phyloP scores from a whole-genome alignment of 2,329 filamentous ascomycete species.

The Aureobasidium leucospermi region DNA sequence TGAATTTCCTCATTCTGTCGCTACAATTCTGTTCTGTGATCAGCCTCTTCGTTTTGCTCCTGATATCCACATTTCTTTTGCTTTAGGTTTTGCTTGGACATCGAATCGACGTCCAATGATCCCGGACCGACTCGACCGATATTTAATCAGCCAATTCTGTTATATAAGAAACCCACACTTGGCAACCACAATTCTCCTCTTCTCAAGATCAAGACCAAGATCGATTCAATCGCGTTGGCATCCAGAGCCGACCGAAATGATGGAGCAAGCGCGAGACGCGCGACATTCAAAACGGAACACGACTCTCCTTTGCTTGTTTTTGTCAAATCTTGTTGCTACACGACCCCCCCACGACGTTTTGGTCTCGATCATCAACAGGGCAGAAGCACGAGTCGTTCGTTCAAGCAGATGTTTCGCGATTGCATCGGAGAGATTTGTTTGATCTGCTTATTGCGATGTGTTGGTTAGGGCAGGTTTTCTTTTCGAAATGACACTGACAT shows the following conservation, averaged over 20 bases:
- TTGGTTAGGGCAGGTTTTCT: neutral
- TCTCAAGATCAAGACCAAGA: neutral
- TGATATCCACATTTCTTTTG: neutral
- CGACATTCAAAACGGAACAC: neutral
- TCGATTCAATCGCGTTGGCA: neutral
- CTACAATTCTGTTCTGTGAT: too few species aligned
- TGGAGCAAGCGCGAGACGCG: neutral
- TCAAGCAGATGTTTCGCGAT: neutral
- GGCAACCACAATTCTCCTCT: neutral
- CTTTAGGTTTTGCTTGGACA: neutral
- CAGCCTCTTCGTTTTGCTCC: too few species aligned
- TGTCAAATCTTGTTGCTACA: neutral
- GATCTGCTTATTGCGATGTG: too few species aligned
- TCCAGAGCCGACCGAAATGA: neutral
- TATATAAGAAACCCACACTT: conserved; percentile 3
- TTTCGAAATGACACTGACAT: neutral
- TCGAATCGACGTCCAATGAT: neutral
- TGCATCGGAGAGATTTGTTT: neutral
- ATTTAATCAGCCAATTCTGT: neutral
- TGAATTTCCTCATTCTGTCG: too few species aligned
- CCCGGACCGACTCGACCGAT: neutral
- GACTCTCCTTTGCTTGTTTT: neutral
- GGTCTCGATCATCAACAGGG: neutral
- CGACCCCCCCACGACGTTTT: neutral
- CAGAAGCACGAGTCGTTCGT: neutral